phyloP scores from a whole-genome alignment of 768 basidiomycete species.

The Russula foetens region DNA sequence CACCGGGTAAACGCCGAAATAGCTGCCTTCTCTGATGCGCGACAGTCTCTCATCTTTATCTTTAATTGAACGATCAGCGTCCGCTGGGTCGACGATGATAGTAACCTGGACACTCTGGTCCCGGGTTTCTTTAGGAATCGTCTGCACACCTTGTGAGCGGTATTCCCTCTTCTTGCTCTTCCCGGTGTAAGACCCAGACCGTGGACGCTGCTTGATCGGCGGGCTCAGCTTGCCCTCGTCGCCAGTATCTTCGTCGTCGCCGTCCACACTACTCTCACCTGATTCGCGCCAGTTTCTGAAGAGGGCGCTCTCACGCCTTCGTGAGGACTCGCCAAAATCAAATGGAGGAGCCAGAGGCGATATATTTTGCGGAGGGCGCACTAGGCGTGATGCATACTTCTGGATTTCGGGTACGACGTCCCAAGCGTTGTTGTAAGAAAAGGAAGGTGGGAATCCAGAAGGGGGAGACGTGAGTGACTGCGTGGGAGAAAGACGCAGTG shows the following conservation, averaged over 20 bases:
- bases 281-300: conserved; percentile 42
- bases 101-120: conserved; percentile 55
- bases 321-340: conserved; percentile 31
- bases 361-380: conserved; percentile 37
- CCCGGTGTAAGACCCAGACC: conserved; percentile 27
- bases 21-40: conserved; percentile 9
- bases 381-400: conserved; percentile 57
- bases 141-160: conserved; percentile 64
- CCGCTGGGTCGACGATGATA: conserved; percentile 15
- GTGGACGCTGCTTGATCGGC: conserved; percentile 21
- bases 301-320: conserved; percentile 28
- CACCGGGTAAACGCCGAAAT: neutral
- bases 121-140: conserved; percentile 44
- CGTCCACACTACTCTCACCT: conserved; percentile 72
- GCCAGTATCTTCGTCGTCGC: conserved; percentile 59
- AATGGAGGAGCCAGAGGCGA: conserved; percentile 42
- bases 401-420: conserved; percentile 76
- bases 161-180: conserved; percentile 47
- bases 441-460: conserved; percentile 44
- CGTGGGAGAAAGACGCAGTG: conserved; percentile 11
- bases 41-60: conserved; percentile 13
- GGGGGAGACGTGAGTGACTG: conserved; percentile 24
- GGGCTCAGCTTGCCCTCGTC: conserved; percentile 29
- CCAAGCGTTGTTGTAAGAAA: conserved; percentile 78
- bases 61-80: conserved; percentile 18